Percentiles rank a stretch among this genome's conserved stretches.
These are phyloP conservation scores for Globisporangium spiculum DNA, from an alignment of 352 stramenopile species.

Conservation along the genomic window DNA sequence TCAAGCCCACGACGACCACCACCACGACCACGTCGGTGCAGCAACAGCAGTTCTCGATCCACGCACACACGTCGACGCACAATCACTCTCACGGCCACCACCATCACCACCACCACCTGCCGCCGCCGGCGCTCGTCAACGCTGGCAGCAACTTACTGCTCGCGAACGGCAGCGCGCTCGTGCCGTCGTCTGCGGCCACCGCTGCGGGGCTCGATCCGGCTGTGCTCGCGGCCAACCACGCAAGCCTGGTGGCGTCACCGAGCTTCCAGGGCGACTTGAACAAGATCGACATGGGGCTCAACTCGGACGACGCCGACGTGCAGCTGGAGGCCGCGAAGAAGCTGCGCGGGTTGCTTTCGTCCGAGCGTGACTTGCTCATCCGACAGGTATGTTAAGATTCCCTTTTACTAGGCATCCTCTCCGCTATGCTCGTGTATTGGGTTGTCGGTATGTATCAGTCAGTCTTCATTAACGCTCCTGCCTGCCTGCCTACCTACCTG, in stretches of 20 bases:
- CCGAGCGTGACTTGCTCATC: conserved; percentile 81
- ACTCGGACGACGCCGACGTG: conserved; percentile 79
- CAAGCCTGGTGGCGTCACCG: conserved; percentile 39
- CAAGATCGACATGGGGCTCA: conserved; percentile 77
- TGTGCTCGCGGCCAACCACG: conserved; percentile 13
- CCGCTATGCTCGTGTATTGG: neutral
- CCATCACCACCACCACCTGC: conserved; percentile 47
- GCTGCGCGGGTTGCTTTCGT: conserved; percentile 79
- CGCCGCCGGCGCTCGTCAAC: conserved; percentile 18
- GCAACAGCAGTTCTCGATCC: conserved; percentile 50
- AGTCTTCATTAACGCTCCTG: conserved; percentile 7
- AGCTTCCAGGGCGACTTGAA: conserved; percentile 80
- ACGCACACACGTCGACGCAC: conserved; percentile 11
- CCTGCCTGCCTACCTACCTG: conserved; percentile 1
- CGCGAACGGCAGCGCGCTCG: conserved; percentile 38
- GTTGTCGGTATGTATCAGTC: neutral
- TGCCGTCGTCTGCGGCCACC: conserved; percentile 11
- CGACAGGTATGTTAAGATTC: conserved; percentile 49
- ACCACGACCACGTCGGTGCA: conserved; percentile 27
- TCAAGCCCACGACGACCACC: conserved; percentile 21
- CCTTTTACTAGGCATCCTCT: neutral
- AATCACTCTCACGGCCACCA: conserved; percentile 40
- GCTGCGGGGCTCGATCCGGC: conserved; percentile 28
- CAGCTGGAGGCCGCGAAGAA: conserved; percentile 87
- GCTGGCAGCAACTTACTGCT: conserved; percentile 24